Evolutionary conservation across 176 grass and related monocot species (phyloP), one percentile per base, ranked within the genome.

Genomic region (Tuctoria greenei): DNA sequence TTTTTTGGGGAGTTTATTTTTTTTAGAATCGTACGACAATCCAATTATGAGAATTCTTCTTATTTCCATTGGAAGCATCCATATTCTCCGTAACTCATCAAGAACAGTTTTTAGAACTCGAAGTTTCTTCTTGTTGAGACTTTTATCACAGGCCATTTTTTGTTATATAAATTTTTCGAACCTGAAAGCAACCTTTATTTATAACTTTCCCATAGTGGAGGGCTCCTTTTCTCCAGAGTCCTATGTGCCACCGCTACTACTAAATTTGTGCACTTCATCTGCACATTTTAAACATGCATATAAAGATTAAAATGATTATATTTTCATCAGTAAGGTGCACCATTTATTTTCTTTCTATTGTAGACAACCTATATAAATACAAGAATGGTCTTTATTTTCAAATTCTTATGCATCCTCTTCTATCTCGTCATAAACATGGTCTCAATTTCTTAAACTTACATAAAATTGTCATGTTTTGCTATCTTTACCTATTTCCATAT

Each of bases 261-360:
- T 31, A 31, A 64, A 66, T 14, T 47, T 8, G 23, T 61, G 18
- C 27, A 17, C 76, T 74, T 31, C 31, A 31, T 73, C 37, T 69
- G 67, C 69, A 83, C 61, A 88, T 79, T 78, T 64, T 83, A 63
- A 67, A 56, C 80, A 79, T 79, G 82, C 49, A 63, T 83, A 56
- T 67, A 61, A 25, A 57, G 25, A 57, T 57, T 78, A 78, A 68
- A 61, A 79, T 31, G 61, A 43, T 20, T 69, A 31, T n/a, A 71
- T 23, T 56, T 57, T 31, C 61, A 69, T 42, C 24, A 67, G 17
- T 67, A 28, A 11, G 55, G 16, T 52, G 10, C 9, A 76, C 42
- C 16, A 17, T 13, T 62, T 21, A 7, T 47, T 56, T 16, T 37
- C 25, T 27, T 73, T 41, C 28, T 64, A n/a, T 37, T 12, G n/a